Evolutionary conservation across 352 stramenopile species (phyloP), one percentile per base, ranked within the genome.

Genomic region (Globisporangium orthogonon): DNA sequence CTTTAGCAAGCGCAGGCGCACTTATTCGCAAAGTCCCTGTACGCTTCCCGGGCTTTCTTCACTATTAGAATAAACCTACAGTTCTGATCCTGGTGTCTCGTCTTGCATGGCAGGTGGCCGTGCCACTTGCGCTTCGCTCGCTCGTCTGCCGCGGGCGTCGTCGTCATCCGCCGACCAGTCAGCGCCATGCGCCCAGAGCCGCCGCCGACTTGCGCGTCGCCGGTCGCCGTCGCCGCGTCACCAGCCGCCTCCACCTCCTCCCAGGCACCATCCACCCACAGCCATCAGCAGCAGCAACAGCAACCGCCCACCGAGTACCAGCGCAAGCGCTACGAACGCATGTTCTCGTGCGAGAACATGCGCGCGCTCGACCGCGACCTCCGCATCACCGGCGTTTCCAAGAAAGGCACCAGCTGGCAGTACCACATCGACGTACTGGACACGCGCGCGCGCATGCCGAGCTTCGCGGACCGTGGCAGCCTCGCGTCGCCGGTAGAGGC

Each of bases 361-460:
- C 53, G 50, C 30, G 50, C 56, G 14, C 56, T 66, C 37, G 76
- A 76, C 55, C 74, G 78, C 18, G 81, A 91, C 52, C 41, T 91
- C 61, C 73, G 82, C 58, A 87, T 91, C 65, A 89, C 78, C 0
- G 81, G 81, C 48, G 81, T 83, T 47, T 85, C 76, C 35, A 85
- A 85, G 35, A 77, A 76, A 52, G 76, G 71, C 43, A 33, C 69
- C 37, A 87, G 74, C 37, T 91, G 81, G 81, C 73, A 86, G 56
- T 91, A 91, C 65, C 81, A 91, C 68, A 83, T 91, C 61, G 78
- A 91, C 45, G 76, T 87, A 62, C 73, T 91, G 46, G 78, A 91
- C 63, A 73, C 84, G 29, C 78, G 81, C 48, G 65, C 59, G 47
- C 59, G 59, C 60, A 56, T 66, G 58, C 52, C 57, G 62, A 57